Percentiles rank a stretch among this genome's conserved stretches.
Evolutionary conservation across 495 filamentous ascomycete species (phyloP).

Genomic region (Aspergillus olivimuriae): DNA sequence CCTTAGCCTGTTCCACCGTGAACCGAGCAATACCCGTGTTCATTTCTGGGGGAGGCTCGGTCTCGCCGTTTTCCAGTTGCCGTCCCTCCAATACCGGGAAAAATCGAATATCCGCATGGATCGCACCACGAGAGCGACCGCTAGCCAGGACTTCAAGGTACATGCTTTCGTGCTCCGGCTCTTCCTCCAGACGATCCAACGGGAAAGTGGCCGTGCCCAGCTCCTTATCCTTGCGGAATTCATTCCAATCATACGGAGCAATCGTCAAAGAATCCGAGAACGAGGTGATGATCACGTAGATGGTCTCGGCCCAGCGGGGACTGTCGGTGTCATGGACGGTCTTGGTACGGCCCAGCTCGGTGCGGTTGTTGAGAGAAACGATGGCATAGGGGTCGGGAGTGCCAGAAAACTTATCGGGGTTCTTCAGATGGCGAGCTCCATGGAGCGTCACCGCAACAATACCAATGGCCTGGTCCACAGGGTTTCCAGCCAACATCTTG

Average conservation of each 20-base stretch:
- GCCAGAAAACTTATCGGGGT: constrained; percentile 86
- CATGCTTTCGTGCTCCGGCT: constrained; percentile 76
- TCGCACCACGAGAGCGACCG: constrained; percentile 72
- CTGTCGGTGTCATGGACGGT: constrained; percentile 75
- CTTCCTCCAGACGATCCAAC: constrained; percentile 69
- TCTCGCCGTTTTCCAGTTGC: constrained; percentile 67
- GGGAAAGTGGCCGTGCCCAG: constrained; percentile 80
- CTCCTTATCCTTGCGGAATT: constrained; percentile 92
- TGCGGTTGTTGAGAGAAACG: constrained; percentile 78
- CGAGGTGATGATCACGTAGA: constrained; percentile 88
- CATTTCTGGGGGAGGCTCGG: constrained; percentile 74
- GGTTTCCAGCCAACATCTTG: constrained; percentile 94
- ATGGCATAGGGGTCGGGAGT: constrained; percentile 89
- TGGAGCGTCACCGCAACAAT: constrained; percentile 88
- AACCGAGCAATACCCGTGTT: constrained; percentile 91
- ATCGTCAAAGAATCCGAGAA: constrained; percentile 80
- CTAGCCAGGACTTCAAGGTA: constrained; percentile 78
- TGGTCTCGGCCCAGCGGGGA: constrained; percentile 92
- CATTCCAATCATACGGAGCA: constrained; percentile 86
- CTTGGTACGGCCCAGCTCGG: constrained; percentile 81
- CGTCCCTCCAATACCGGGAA: constrained; percentile 81
- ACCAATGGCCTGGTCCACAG: constrained; percentile 93
- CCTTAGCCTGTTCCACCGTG: constrained; percentile 92
- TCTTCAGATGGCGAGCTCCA: constrained; percentile 86
- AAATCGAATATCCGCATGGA: constrained; percentile 82